Evolutionary conservation across 2,329 filamentous ascomycete genomes (phyloP), one percentile per base, ranked within the genome.

Genomic region (Ceratocystis albifundus): DNA sequence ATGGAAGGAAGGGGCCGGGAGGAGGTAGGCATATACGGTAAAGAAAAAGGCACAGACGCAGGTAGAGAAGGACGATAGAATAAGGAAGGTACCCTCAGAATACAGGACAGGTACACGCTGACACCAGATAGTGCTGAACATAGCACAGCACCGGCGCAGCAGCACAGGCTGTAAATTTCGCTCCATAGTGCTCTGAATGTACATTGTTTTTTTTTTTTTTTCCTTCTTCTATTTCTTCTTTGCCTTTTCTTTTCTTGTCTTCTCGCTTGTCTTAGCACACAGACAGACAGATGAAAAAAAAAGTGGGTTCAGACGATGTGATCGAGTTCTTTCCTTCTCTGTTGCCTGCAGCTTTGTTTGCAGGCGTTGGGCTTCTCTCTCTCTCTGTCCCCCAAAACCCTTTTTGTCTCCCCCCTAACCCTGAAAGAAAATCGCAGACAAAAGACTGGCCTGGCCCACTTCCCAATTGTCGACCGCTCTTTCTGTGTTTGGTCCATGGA

Each of bases 1-100:
- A n/a, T n/a, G n/a, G n/a, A n/a, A n/a, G n/a, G 53, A 57, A 28
- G 53, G 53, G 53, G 53, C 20, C 53, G 53, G 53, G 53, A 57
- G 53, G 53, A 57, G 25, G 53, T 15, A 57, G 53, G 22, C 25
- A 57, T 28, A 57, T 25, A 57, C 53, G n/a, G 22, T 28, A 32
- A 30, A 22, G 20, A 28, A 57, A 28, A 57, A 57, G 53, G 53
- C 53, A 57, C 53, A 32, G 53, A 57, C 53, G 53, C 32, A 25
- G 53, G 53, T 57, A 25, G 53, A 30, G 12, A 57, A 41, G 12
- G 36, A 41, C 10, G 36, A 41, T 12, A 41, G 10, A 41, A 41
- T 4, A 41, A 41, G 36, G 10, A 41, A 41, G 36, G 10, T 41
- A 36, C 32, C 32, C 32, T 36, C 3, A 8, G 8, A 36, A 36